Base-by-base conservation (phyloP, 2,329 filamentous ascomycete species). In the Plectosphaerella cucumerina region DNA sequence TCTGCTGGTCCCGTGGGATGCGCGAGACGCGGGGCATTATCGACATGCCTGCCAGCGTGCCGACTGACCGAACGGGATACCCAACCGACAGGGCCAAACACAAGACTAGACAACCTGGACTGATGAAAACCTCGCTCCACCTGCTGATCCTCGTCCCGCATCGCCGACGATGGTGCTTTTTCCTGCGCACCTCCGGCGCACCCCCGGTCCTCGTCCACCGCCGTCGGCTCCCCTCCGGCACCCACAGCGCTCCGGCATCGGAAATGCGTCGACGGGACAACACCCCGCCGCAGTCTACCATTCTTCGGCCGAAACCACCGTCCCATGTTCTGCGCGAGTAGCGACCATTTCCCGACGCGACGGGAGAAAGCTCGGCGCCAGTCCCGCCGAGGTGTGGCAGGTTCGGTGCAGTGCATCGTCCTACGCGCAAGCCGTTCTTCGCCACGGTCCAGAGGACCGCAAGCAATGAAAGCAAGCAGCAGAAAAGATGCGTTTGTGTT, bases 401-500 rank as follows among this genome's bases (percentile, higher is more conserved):
- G 23, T 26, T 5, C 5, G 5, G 23, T 26, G 5, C 8, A 8
- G 8, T 31, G 26, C 3, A 8, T 26, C 8, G 26, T 3, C 26
- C 26, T 31, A 11, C 26, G 12, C 26, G 26, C 4, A 42, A 42
- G 39, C 45, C 45, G 26, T 47, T 47, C 45, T 47, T 47, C 45
- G 21, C 45, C 18, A 26, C 20, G 45, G 33, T 47, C 45, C 45
- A 31, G 33, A 18, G 20, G 45, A 47, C 45, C 45, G 20, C 33
- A 21, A 47, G 45, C 33, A 47, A 39, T 47, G 45, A 47, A 47
- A 47, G 45, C 21, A n/a, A 23, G 18, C n/a, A 42, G 39, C n/a
- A 42, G 10, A 6, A 18, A 35, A 47, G 21, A 21, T 39, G 31
- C 45, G 39, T 26, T 22, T 17, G 8, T n/a, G 31, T 64, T 62